Percentiles rank a stretch among this genome's conserved stretches.
phyloP scores from a whole-genome alignment of 805 yeast genomes.

The Millerozyma acaciae region DNA sequence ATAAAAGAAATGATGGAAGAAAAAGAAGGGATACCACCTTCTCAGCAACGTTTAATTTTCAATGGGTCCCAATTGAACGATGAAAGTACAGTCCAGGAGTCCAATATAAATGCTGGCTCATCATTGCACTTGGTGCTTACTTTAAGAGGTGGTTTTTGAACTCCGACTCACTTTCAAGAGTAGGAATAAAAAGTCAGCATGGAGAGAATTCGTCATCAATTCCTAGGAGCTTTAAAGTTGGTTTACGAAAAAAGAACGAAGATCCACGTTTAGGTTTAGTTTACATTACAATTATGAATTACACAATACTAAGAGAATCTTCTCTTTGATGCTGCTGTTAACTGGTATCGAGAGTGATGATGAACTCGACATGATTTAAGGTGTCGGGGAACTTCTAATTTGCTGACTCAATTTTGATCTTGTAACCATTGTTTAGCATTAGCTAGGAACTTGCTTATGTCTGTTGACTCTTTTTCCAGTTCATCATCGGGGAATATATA shows the following conservation, averaged over 20 bases:
- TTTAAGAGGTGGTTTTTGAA: slow-evolving; percentile 89
- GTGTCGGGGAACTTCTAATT: neutral
- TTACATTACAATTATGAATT: no score
- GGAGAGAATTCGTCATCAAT: no score
- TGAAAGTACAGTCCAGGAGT: slow-evolving; percentile 63
- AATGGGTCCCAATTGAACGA: slow-evolving; percentile 93
- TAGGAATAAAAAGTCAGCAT: no score
- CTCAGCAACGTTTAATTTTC: slow-evolving; percentile 87
- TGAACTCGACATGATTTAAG: no score
- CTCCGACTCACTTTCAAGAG: no score
- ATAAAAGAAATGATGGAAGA: slow-evolving; percentile 92
- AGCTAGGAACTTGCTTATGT: slow-evolving; percentile 35
- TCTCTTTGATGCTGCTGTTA: no score
- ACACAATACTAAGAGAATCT: no score
- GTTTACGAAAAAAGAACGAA: no score
- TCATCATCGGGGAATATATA: slow-evolving; percentile 68
- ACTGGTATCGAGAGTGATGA: no score
- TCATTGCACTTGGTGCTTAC: slow-evolving; percentile 89
- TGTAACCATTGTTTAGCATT: slow-evolving; percentile 34
- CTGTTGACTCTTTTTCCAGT: slow-evolving; percentile 17
- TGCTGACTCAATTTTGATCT: neutral
- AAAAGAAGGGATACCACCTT: slow-evolving; percentile 95
- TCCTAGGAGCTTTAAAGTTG: no score
- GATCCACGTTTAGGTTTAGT: no score
- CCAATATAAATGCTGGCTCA: slow-evolving; percentile 80